phyloP scores from a whole-genome alignment of 83 land plant species.

The Larix sibirica region DNA sequence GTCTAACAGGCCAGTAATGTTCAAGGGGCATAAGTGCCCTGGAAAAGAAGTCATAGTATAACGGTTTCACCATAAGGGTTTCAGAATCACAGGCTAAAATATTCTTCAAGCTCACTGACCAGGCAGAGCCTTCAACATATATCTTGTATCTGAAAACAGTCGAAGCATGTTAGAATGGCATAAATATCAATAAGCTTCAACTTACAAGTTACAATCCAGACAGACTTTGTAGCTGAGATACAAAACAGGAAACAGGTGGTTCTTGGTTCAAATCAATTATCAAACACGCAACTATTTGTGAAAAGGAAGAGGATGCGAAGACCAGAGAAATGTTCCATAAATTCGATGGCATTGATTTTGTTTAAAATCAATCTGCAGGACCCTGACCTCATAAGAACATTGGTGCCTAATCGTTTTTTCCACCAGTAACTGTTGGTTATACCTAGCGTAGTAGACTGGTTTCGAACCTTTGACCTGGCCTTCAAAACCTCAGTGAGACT shows the following conservation, averaged over 20 bases:
- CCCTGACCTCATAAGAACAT: not conserved
- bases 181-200: not conserved
- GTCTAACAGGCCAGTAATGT: conserved; percentile 60
- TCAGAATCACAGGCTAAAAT: conserved; percentile 67
- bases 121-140: conserved; percentile 64
- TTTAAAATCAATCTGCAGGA: not conserved
- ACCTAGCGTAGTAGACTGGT: too few species aligned
- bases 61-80: conserved; percentile 41
- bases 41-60: conserved; percentile 59
- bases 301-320: not conserved
- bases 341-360: not conserved
- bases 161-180: not conserved
- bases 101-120: conserved; percentile 79
- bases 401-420: too few species aligned
- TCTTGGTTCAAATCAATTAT: not conserved
- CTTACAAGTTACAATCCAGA: not conserved
- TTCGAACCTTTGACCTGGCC: too few species aligned
- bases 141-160: conserved; percentile 33
- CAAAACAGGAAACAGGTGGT: not conserved
- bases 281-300: not conserved
- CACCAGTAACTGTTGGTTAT: too few species aligned
- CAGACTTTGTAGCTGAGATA: not conserved
- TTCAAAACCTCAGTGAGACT: too few species aligned
- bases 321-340: too few species aligned
- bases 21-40: conserved; percentile 45